Base-by-base conservation (phyloP, 331 rosid genomes). In the Ulmus americana region DNA sequence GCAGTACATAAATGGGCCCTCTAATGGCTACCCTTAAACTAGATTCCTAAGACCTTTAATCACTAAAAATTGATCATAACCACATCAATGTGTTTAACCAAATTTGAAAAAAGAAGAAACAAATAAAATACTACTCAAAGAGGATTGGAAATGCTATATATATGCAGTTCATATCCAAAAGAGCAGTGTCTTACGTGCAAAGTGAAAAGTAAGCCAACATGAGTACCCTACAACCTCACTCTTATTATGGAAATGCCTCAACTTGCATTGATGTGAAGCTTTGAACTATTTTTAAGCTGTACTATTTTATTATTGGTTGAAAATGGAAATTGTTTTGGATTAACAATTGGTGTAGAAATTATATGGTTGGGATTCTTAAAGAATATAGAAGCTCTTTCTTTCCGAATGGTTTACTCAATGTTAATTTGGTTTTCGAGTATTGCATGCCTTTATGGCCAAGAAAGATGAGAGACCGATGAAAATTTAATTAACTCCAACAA, bases 211-310 rank as follows among this genome's bases (percentile, higher is more conserved):
- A 9, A 6, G 9, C 52, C 51, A 61, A 44, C 72, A 38, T 35
- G 39, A 11, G 10, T 55, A 45, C 72, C 72, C 64, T 57, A 64
- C 69, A 39, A 56, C 42, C 42, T 18, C 69, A 64, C 69, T 49
- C 39, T 6, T 10, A 58, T 58, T 10, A 40, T 58, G 47, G n/a
- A 47, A 40, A 58, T 58, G 28, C n/a, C 10, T 43, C 16, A 10
- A 4, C 39, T 14, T 41, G 51, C 40, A 60, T 60, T 44, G 7
- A 43, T 50, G 10, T 43, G 3, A 44, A 61, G 65, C 35, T 28
- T 61, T 61, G 39, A n/a, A 10, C 20, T 28, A 28, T 28, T 28
- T 57, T 39, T 11, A 8, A 13, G 1, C n/a, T 5, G 7, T 39
- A 28, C 38, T 39, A 40, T 40, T 11, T 57, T 39, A 39, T 39